These are phyloP conservation scores for Chlamydomonas reinhardtii DNA, from an alignment of 163 green algal genomes.

Conservation along the genomic window DNA sequence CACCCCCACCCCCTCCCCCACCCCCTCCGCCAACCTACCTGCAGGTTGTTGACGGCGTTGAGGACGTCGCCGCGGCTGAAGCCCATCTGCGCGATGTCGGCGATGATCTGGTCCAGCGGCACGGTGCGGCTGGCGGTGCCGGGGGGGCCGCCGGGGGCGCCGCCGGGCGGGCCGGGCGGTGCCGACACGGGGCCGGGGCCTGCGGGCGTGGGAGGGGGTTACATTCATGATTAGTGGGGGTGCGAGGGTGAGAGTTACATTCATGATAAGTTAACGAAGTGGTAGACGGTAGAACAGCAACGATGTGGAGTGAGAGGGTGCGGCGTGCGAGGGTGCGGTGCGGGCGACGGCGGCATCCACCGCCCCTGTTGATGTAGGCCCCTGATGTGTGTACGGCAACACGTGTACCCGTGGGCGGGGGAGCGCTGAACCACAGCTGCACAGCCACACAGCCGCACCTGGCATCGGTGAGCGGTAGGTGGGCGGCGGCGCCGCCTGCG, in stretches of 20 bases:
- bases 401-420: too few species aligned
- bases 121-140: slow-evolving; percentile 50
- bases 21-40: not conserved
- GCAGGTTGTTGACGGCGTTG: slow-evolving; percentile 62
- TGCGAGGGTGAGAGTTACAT: too few species aligned
- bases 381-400: too few species aligned
- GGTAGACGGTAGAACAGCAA: too few species aligned
- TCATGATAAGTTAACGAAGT: too few species aligned
- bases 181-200: not conserved
- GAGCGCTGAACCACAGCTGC: too few species aligned
- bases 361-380: too few species aligned
- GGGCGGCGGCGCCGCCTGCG: not conserved
- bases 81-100: slow-evolving; percentile 64
- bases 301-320: too few species aligned
- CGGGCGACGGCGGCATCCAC: too few species aligned
- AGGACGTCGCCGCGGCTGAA: slow-evolving; percentile 62
- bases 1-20: not conserved
- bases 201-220: too few species aligned
- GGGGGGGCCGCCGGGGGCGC: not conserved
- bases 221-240: too few species aligned
- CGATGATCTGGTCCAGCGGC: slow-evolving; percentile 68
- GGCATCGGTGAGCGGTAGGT: not conserved
- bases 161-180: not conserved
- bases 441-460: not conserved
- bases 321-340: too few species aligned